Conservation (phyloP, 176 grass and related monocot species). For the Calamus simplicifolius region DNA sequence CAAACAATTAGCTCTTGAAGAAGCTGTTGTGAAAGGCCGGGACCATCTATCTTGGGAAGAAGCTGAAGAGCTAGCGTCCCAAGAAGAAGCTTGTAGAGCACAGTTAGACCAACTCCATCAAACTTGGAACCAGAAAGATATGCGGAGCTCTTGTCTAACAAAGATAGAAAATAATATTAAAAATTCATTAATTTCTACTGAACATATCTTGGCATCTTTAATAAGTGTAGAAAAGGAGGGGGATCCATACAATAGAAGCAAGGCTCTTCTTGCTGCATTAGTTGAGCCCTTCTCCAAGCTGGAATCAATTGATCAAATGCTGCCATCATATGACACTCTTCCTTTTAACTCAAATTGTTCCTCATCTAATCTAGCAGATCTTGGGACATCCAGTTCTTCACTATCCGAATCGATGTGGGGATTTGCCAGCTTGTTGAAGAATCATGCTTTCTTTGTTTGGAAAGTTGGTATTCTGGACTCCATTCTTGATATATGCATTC, state of each 20-base stretch:
- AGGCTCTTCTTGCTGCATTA: constrained; percentile 54
- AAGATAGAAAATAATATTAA: constrained; percentile 65
- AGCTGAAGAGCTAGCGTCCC: constrained; percentile 93
- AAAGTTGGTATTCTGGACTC: constrained; percentile 74
- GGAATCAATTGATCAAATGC: constrained; percentile 58
- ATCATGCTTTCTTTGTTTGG: constrained; percentile 85
- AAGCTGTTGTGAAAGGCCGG: constrained; percentile 68
- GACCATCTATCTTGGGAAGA: constrained; percentile 99
- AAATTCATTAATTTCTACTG: constrained; percentile 65
- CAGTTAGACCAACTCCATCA: constrained; percentile 78
- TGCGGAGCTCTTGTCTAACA: constrained; percentile 55
- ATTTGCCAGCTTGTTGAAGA: constrained; percentile 54
- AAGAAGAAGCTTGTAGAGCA: constrained; percentile 86
- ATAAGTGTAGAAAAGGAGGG: constrained; percentile 58
- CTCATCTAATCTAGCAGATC: constrained; percentile 33
- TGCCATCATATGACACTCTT: constrained; percentile 32
- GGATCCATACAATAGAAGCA: constrained; percentile 55
- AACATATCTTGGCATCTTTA: constrained; percentile 61
- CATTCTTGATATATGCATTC: constrained; percentile 73
- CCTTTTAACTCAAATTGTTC: constrained; percentile 33
- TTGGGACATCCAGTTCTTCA: constrained; percentile 40
- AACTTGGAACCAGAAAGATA: constrained; percentile 91
- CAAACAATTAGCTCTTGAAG: constrained; percentile 75
- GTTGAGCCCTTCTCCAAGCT: constrained; percentile 64
- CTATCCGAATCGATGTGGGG: constrained; percentile 64